These are phyloP conservation scores for Suhomyces bokatorum DNA, from an alignment of 1,139 yeast genomes.

Conservation along the genomic window DNA sequence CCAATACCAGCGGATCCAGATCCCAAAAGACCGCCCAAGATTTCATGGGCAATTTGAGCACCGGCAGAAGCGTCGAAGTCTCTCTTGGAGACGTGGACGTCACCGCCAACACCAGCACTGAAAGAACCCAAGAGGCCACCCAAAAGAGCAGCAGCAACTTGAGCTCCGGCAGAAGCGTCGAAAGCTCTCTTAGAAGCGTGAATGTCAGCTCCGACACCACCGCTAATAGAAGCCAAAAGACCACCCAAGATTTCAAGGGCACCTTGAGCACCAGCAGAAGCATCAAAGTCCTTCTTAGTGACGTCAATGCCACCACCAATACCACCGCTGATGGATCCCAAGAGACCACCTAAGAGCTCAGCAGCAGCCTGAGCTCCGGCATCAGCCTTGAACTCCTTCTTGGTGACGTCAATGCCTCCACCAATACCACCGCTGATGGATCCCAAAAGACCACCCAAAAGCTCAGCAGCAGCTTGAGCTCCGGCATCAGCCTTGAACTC, in stretches of 20 bases:
- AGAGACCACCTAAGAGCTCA: conserved; percentile 9
- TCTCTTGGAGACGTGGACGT: conserved; percentile 11
- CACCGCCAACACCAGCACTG: conserved; percentile 16
- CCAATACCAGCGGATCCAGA: no score
- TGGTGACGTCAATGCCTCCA: conserved; percentile 18
- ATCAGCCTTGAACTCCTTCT: conserved; percentile 14
- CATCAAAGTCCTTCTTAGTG: conserved; percentile 10
- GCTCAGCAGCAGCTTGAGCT: conserved; percentile 7
- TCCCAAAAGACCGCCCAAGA: conserved; percentile 5
- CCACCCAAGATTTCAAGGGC: conserved; percentile 6
- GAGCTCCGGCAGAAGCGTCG: conserved; percentile 12
- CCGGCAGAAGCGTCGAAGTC: conserved; percentile 8
- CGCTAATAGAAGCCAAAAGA: conserved; percentile 2
- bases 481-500: conserved; percentile 12
- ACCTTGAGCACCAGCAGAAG: conserved; percentile 6
- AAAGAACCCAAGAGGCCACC: conserved; percentile 10
- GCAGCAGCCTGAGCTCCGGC: conserved; percentile 14
- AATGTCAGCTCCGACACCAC: conserved; percentile 21
- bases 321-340: conserved; percentile 13
- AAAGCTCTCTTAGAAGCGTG: conserved; percentile 12
- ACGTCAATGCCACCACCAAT: conserved; percentile 14
- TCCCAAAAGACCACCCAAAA: conserved; percentile 5
- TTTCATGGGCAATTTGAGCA: conserved; percentile 2
- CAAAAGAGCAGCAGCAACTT: conserved; percentile 12
- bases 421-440: conserved; percentile 14